Conservation (phyloP, 352 stramenopile genomes). For the Phytopythium oedochilum region DNA sequence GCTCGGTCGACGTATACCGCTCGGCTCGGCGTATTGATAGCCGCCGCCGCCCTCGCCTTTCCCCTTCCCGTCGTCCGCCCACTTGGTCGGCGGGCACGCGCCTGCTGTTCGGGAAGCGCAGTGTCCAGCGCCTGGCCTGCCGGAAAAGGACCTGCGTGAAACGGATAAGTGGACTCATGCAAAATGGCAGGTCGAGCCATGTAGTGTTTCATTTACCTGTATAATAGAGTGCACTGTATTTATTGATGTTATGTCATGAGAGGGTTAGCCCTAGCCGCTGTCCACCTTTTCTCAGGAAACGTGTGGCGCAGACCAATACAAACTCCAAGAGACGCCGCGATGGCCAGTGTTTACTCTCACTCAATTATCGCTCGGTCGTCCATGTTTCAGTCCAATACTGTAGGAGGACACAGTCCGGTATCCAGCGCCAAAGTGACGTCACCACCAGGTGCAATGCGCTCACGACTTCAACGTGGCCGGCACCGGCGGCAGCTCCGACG, state of each 20-base stretch:
- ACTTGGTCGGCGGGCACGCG: background rate
- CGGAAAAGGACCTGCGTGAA: background rate
- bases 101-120: background rate
- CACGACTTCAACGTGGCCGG: background rate
- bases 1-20: no score
- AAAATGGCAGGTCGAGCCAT: no score
- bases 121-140: background rate
- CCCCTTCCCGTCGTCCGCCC: background rate
- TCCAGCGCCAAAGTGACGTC: no score
- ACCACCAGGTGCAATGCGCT: background rate
- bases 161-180: background rate
- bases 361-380: no score
- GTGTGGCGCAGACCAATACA: slow-evolving; percentile 7
- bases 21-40: no score
- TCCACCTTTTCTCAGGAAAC: background rate
- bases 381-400: no score
- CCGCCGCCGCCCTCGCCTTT: slow-evolving; percentile 5
- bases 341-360: no score
- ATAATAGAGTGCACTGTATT: no score
- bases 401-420: no score
- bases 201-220: no score
- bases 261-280: no score
- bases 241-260: no score
- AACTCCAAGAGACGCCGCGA: background rate
- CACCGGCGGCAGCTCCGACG: background rate